Evolutionary conservation across 1,284 basidiomycete species (phyloP), one percentile per base, ranked within the genome.

Genomic region (Ganoderma boninense): DNA sequence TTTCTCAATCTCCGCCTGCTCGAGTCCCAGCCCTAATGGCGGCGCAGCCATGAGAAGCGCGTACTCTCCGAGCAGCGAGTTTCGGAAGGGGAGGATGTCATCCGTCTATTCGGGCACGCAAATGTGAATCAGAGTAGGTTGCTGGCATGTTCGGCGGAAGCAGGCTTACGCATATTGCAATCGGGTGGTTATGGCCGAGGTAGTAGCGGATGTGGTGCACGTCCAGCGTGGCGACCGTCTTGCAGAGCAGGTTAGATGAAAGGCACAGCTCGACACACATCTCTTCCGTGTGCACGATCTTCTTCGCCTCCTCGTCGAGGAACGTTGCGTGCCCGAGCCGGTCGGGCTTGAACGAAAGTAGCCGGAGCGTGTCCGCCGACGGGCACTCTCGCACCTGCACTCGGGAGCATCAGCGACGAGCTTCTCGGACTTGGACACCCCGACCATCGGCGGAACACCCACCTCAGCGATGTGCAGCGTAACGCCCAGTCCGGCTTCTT

Each of bases 401-500:
- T 5, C n/a, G n/a, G n/a, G 29, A 38, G 14, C 13, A n/a, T 43
- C 29, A 68, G 29, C 26, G 13, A 43, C 38, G 23, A 46, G 26
- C 54, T 57, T 57, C 54, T 35, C 35, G 29, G 32, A 67, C 42
- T 14, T n/a, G 44, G 44, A 38, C 4, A 7, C 20, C 8, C 8
- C 10, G 14, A 59, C 11, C 29, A 32, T 29, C 65, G 35, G 49
- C 43, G 29, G 38, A 42, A 35, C 23, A 62, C 72, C 5, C 73
- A 92, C 92, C 86, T 96, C 95, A 10, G 94, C 94, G 69, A 95
- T 91, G 79, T 96, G 95, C 42, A 95, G 78, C 0, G 94, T 95
- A 35, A 94, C 76, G 2, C 89, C 86, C 7, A 95, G 78, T 0
- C 91, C 92, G 0, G 86, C 87, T 35, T 79, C 82, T 69, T 86